Percentiles rank a stretch among this genome's conserved stretches.
phyloP scores from a whole-genome alignment of 257 asterid genomes.

The Forsythia viridissima region DNA sequence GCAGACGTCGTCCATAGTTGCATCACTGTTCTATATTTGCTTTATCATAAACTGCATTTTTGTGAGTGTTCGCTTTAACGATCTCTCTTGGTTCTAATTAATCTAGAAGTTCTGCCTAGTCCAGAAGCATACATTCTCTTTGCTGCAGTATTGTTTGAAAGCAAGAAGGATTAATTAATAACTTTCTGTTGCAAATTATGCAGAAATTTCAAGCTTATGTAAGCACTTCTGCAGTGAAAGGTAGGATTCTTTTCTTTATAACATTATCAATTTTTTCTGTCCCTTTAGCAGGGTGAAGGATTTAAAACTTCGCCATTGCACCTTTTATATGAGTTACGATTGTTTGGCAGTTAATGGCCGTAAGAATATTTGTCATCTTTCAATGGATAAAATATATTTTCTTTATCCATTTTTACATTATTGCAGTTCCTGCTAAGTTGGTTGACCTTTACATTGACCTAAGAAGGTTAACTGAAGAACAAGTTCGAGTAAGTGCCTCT shows the following conservation, averaged over 20 bases:
- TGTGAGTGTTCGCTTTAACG: not conserved
- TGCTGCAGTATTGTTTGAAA: conserved; percentile 3
- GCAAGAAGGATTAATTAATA: conserved; percentile 23
- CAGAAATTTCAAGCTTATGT: conserved; percentile 67
- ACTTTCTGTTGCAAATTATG: conserved; percentile 24
- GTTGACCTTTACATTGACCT: conserved; percentile 70
- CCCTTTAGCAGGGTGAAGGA: conserved; percentile 8
- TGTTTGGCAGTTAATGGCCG: not conserved
- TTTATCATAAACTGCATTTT: not conserved
- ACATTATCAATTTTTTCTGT: not conserved
- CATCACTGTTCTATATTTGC: not conserved
- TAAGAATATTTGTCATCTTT: not conserved
- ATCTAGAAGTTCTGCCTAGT: no score
- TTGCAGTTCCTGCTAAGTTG: conserved; percentile 75
- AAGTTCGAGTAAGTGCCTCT: conserved; percentile 60
- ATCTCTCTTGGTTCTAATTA: not conserved
- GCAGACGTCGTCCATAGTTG: not conserved
- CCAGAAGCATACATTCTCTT: not conserved
- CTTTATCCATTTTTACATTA: conserved; percentile 5
- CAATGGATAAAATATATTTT: not conserved
- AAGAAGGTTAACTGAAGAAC: conserved; percentile 77
- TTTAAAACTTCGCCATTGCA: not conserved
- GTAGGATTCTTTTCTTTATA: conserved; percentile 31
- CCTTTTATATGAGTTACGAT: not conserved
- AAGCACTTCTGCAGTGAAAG: conserved; percentile 61